Percentiles rank a stretch among this genome's conserved stretches.
phyloP scores from a whole-genome alignment of 2,329 filamentous ascomycete genomes.

The Sporothrix protearum region DNA sequence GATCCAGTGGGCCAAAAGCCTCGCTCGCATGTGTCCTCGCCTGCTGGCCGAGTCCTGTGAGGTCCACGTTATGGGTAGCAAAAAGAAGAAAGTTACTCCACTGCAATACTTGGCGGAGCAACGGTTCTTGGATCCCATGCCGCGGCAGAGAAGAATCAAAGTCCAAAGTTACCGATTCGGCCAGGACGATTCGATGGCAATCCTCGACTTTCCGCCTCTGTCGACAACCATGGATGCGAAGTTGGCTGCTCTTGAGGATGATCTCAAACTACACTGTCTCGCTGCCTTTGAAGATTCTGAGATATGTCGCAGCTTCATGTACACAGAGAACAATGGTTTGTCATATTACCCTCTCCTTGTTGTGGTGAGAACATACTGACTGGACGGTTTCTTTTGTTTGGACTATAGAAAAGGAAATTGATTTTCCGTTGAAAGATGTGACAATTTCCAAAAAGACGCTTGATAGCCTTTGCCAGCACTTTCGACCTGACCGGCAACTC shows the following conservation, averaged over 20 bases:
- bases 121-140: neutral
- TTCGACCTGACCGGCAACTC: conserved; percentile 6
- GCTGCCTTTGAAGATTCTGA: conserved; percentile 6
- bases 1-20: conserved; percentile 1
- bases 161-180: neutral
- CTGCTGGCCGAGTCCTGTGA: conserved; percentile 4
- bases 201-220: neutral
- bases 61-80: neutral
- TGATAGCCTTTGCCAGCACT: conserved; percentile 11
- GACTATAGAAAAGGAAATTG: conserved; percentile 9
- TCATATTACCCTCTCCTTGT: neutral
- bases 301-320: conserved; percentile 5
- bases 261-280: conserved; percentile 8
- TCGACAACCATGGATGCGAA: conserved; percentile 1
- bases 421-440: conserved; percentile 6
- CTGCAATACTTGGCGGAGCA: conserved; percentile 12
- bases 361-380: neutral
- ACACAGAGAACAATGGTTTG: conserved; percentile 10
- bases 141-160: neutral
- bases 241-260: neutral
- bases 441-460: conserved; percentile 11
- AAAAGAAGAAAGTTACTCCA: conserved; percentile 10
- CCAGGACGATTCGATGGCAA: neutral
- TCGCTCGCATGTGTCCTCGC: conserved; percentile 1
- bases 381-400: neutral